phyloP scores from a whole-genome alignment of 768 basidiomycete genomes.

The Rhizopogon salebrosus region DNA sequence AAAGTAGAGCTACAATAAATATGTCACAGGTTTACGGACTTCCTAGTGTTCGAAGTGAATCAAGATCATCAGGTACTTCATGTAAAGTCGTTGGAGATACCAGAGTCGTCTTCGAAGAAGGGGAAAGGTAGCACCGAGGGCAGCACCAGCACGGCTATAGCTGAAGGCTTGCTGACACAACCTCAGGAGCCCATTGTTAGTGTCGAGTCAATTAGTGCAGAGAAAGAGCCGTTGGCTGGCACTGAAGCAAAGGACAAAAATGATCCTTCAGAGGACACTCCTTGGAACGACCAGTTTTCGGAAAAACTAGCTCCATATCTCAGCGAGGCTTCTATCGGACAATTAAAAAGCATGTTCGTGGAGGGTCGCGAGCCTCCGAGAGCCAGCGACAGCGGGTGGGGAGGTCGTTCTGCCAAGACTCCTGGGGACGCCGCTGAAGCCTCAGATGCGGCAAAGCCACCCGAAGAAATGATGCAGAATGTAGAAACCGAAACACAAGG shows the following conservation, averaged over 20 bases:
- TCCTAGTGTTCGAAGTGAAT: conserved; percentile 89
- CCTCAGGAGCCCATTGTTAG: neutral
- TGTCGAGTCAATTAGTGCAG: conserved; percentile 1
- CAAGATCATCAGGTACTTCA: conserved; percentile 75
- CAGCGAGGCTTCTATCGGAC: conserved; percentile 49
- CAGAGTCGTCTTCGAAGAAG: conserved; percentile 49
- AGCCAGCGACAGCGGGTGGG: conserved; percentile 75
- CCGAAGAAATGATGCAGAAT: conserved; percentile 13
- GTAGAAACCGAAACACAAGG: conserved; percentile 29
- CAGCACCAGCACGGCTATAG: conserved; percentile 9
- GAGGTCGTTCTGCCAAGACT: conserved; percentile 36
- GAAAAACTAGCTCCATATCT: conserved; percentile 58
- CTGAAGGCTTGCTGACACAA: neutral
- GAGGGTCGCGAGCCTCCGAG: conserved; percentile 80
- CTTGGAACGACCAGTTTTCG: conserved; percentile 66
- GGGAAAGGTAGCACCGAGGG: conserved; percentile 14
- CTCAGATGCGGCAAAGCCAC: conserved; percentile 5
- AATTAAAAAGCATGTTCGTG: conserved; percentile 69
- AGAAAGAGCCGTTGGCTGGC: neutral
- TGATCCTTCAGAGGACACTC: conserved; percentile 29
- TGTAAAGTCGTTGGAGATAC: conserved; percentile 73
- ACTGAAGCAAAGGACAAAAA: conserved; percentile 11
- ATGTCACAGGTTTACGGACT: conserved; percentile 83
- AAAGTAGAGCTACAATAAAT: neutral
- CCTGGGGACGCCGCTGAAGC: conserved; percentile 19